Conservation (phyloP, 2,329 filamentous ascomycete genomes). For the Aaosphaeria arxii region DNA sequence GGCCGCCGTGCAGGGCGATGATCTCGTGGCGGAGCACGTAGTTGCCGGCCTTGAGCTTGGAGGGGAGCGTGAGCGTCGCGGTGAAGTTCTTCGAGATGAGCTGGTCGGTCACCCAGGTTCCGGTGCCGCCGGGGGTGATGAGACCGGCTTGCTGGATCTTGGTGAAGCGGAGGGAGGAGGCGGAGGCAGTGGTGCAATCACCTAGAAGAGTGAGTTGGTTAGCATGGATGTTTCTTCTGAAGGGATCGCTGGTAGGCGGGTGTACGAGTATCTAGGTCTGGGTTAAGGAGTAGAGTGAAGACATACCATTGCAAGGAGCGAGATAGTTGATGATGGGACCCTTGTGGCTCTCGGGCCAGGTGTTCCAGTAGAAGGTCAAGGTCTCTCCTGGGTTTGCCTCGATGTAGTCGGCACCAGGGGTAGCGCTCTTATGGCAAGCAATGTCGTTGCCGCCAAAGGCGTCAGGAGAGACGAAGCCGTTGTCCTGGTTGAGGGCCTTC, state of each 20-base stretch:
- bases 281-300: constrained; percentile 1
- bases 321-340: constrained; percentile 41
- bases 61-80: constrained; percentile 41
- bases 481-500: constrained; percentile 35
- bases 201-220: constrained; percentile 4
- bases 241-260: background rate
- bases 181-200: constrained; percentile 17
- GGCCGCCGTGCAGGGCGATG: constrained; percentile 47
- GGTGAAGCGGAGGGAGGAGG: constrained; percentile 22
- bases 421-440: constrained; percentile 40
- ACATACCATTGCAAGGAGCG: constrained; percentile 33
- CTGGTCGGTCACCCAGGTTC: constrained; percentile 34
- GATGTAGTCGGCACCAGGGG: constrained; percentile 29
- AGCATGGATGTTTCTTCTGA: background rate
- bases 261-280: background rate
- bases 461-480: constrained; percentile 35
- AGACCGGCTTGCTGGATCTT: constrained; percentile 27
- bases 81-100: constrained; percentile 46
- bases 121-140: constrained; percentile 13
- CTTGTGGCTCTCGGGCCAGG: constrained; percentile 34
- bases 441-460: constrained; percentile 24
- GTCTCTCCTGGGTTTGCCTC: constrained; percentile 32
- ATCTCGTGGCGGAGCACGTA: constrained; percentile 57
- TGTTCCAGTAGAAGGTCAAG: constrained; percentile 35
- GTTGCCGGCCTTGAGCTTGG: constrained; percentile 42